These are phyloP conservation scores for Ceratocystis albifundus DNA, from an alignment of 2,329 filamentous ascomycete genomes.

Conservation along the genomic window DNA sequence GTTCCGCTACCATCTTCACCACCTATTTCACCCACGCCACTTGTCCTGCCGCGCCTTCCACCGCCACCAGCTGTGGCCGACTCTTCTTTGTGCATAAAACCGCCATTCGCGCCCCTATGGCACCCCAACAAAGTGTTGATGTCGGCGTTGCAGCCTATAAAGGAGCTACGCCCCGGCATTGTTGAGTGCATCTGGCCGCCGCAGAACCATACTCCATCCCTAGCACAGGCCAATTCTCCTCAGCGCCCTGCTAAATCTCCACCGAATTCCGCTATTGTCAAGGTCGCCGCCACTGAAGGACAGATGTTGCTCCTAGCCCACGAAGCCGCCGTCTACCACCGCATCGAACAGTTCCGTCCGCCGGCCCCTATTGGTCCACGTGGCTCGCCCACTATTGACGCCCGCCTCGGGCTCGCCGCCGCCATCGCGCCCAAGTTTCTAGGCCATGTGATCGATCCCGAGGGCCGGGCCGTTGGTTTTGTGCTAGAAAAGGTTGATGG, in stretches of 20 bases:
- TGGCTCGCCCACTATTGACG: background rate
- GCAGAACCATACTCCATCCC: background rate
- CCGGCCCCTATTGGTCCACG: background rate
- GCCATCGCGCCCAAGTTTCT: slow-evolving; percentile 13
- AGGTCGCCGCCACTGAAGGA: slow-evolving; percentile 10
- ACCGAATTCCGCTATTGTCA: background rate
- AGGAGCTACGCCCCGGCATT: background rate
- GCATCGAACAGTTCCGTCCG: slow-evolving; percentile 1
- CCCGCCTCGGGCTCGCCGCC: slow-evolving; percentile 1
- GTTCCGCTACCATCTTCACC: background rate
- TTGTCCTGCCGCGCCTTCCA: background rate
- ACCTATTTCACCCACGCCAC: background rate
- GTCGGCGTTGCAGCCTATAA: background rate
- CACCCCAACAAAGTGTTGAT: slow-evolving; percentile 3
- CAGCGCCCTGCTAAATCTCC: background rate
- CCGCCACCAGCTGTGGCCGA: background rate
- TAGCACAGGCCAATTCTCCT: background rate
- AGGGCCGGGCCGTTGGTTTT: slow-evolving; percentile 12
- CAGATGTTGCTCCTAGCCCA: slow-evolving; percentile 7
- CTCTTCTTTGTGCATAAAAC: background rate
- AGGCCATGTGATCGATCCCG: slow-evolving; percentile 9
- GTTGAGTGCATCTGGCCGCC: slow-evolving; percentile 9
- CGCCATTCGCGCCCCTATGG: slow-evolving; percentile 1
- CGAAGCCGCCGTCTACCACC: slow-evolving; percentile 9
- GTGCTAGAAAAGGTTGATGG: slow-evolving; percentile 2